Conservation (phyloP, 495 filamentous ascomycete species). For the Penicillium samsonianum region DNA sequence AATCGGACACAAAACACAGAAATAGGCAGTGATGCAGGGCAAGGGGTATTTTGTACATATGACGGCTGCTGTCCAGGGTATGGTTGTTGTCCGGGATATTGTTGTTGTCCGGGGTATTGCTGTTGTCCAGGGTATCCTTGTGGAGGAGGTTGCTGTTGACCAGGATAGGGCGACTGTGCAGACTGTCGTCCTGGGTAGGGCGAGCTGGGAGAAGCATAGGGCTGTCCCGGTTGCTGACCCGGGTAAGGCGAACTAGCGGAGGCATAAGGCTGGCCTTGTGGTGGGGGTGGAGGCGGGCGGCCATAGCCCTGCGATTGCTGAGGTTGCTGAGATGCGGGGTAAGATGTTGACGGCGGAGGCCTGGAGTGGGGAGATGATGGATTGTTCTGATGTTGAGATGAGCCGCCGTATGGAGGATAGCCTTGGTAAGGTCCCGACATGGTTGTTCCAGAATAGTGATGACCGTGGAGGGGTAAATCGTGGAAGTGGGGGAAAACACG, state of each 20-base stretch:
- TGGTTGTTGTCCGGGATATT: conserved; percentile 19
- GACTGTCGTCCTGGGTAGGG: conserved; percentile 35
- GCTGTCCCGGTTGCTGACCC: conserved; percentile 39
- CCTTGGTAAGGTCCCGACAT: conserved; percentile 46
- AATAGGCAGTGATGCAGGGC: not conserved
- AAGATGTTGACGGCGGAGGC: conserved; percentile 25
- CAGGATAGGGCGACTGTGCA: conserved; percentile 27
- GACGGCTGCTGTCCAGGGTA: conserved; percentile 34
- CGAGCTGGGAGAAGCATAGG: conserved; percentile 37
- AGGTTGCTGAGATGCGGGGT: conserved; percentile 27
- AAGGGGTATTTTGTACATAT: conserved; percentile 34
- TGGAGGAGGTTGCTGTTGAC: conserved; percentile 11
- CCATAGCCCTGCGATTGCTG: conserved; percentile 35
- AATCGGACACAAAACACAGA: conserved; percentile 16
- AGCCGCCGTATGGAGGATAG: conserved; percentile 42
- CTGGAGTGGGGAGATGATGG: conserved; percentile 36
- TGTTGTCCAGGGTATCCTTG: conserved; percentile 12
- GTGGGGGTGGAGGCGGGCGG: conserved; percentile 33
- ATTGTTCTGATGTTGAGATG: conserved; percentile 37
- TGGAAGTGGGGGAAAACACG: conserved; percentile 15
- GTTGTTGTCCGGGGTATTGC: not conserved
- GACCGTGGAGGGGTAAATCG: conserved; percentile 15
- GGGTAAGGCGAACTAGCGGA: conserved; percentile 38
- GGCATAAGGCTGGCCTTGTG: conserved; percentile 32
- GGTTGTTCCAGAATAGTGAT: conserved; percentile 13